Evolutionary conservation across 169 alveolate species (phyloP).

Genomic region (Eimeria tenella): DNA sequence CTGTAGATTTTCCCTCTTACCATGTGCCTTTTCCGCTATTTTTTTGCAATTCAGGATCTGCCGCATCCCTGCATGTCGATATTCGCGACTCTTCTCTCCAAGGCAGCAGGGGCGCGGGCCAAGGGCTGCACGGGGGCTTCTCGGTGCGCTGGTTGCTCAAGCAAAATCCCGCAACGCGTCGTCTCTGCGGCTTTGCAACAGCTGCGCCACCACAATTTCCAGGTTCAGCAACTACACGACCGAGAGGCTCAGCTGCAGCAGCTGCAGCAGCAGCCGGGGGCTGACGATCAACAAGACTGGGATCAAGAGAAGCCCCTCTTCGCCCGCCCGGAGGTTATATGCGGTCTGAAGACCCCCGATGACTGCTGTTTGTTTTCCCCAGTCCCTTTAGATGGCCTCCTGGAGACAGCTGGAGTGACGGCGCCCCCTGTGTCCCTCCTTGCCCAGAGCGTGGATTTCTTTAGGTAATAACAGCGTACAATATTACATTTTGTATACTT

Average conservation of each 20-base stretch:
- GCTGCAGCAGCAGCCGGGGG: slow-evolving; percentile 3
- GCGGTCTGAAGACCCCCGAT: slow-evolving; percentile 15
- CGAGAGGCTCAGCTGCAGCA: slow-evolving; percentile 6
- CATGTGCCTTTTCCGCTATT: not conserved
- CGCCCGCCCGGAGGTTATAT: slow-evolving; percentile 31
- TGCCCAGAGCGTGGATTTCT: slow-evolving; percentile 52
- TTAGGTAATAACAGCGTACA: not conserved
- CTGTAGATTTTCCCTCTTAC: not conserved
- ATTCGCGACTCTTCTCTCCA: not conserved
- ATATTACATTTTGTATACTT: too few relatives aligned
- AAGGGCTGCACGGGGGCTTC: not conserved
- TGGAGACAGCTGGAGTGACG: too few relatives aligned
- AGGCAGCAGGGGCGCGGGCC: not conserved
- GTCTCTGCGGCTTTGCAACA: slow-evolving; percentile 44
- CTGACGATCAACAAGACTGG: not conserved
- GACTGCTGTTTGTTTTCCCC: slow-evolving; percentile 38
- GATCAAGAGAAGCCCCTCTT: not conserved
- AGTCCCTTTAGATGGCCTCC: not conserved
- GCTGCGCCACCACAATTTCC: slow-evolving; percentile 19
- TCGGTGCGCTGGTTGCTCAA: slow-evolving; percentile 48
- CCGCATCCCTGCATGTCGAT: slow-evolving; percentile 40
- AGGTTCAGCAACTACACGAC: slow-evolving; percentile 32
- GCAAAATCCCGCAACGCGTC: slow-evolving; percentile 23
- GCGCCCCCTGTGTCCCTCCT: not conserved
- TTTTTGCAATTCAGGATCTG: slow-evolving; percentile 6